These are phyloP conservation scores for Linum tenue DNA, from an alignment of 345 rosid species.

Conservation along the genomic window DNA sequence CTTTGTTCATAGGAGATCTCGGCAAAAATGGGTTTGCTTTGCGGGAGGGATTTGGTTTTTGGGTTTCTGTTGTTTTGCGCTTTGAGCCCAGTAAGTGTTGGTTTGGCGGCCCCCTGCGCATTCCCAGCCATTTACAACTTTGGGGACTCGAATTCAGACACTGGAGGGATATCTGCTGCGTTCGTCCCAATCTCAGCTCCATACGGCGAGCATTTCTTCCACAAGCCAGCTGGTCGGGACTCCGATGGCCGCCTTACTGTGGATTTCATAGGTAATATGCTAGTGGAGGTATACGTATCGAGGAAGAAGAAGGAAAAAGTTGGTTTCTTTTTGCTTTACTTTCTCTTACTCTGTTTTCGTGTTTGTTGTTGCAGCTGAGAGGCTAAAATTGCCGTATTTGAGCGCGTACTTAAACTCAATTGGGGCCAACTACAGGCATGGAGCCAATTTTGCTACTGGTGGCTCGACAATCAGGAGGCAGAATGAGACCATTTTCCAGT, in stretches of 20 bases:
- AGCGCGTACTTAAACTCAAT: slow-evolving; percentile 83
- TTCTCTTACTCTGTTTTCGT: background rate
- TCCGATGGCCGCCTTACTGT: slow-evolving; percentile 73
- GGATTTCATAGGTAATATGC: slow-evolving; percentile 62
- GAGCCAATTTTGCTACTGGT: slow-evolving; percentile 89
- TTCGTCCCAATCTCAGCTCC: slow-evolving; percentile 53
- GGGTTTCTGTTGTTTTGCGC: slow-evolving; percentile 30
- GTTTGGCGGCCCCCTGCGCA: slow-evolving; percentile 27
- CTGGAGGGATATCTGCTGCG: slow-evolving; percentile 77
- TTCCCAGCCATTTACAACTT: slow-evolving; percentile 81
- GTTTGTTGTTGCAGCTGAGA: slow-evolving; percentile 52
- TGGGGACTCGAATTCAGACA: slow-evolving; percentile 84
- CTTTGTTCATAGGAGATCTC: too few relatives aligned
- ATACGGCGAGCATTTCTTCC: slow-evolving; percentile 53
- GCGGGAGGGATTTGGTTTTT: slow-evolving; percentile 18
- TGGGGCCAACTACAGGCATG: slow-evolving; percentile 70
- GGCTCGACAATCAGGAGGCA: slow-evolving; percentile 83
- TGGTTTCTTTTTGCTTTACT: background rate
- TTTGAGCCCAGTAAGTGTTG: slow-evolving; percentile 13
- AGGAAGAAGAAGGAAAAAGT: background rate
- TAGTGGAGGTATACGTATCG: background rate
- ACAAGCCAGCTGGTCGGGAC: slow-evolving; percentile 55
- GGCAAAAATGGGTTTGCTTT: background rate
- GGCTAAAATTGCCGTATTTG: slow-evolving; percentile 54
- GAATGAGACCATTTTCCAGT: slow-evolving; percentile 76